phyloP scores from a whole-genome alignment of 2,329 filamentous ascomycete species.

The Claviceps fusiformis region DNA sequence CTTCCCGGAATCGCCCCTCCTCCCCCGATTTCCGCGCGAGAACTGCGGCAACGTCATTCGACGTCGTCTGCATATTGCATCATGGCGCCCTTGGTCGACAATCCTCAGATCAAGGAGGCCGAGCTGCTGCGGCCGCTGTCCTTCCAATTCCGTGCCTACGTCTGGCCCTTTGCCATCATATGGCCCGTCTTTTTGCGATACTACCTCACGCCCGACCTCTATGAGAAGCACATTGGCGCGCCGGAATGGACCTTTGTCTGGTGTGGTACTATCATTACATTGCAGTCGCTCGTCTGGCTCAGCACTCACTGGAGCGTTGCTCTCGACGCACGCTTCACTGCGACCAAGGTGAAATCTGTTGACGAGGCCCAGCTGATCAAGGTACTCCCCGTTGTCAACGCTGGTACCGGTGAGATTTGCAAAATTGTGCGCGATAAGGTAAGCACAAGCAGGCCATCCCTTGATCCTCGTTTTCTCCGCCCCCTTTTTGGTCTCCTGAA shows the following conservation, averaged over 20 bases:
- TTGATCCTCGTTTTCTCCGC: background rate
- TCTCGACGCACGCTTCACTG: constrained; percentile 68
- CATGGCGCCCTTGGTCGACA: constrained; percentile 80
- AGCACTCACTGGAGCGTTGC: constrained; percentile 97
- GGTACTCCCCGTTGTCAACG: constrained; percentile 79
- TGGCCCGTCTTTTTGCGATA: constrained; percentile 88
- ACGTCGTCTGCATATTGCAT: constrained; percentile 3
- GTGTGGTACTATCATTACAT: constrained; percentile 72
- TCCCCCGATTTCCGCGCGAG: background rate
- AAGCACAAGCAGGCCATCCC: constrained; percentile 18
- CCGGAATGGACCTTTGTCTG: constrained; percentile 98
- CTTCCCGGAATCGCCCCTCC: background rate
- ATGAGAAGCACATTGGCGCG: constrained; percentile 83
- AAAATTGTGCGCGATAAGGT: constrained; percentile 62
- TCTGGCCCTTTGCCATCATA: constrained; percentile 83
- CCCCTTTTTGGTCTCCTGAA: background rate
- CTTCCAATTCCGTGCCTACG: constrained; percentile 67
- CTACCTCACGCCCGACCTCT: constrained; percentile 71
- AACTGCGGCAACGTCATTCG: background rate
- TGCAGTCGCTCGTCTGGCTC: constrained; percentile 83
- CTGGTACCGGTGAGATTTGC: constrained; percentile 81
- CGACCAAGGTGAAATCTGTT: constrained; percentile 54
- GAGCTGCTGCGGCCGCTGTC: constrained; percentile 80
- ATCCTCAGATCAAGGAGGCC: constrained; percentile 74
- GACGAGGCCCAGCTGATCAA: constrained; percentile 77